These are phyloP conservation scores for Ganoderma multipileum DNA, from an alignment of 1,284 basidiomycete genomes.

Conservation along the genomic window DNA sequence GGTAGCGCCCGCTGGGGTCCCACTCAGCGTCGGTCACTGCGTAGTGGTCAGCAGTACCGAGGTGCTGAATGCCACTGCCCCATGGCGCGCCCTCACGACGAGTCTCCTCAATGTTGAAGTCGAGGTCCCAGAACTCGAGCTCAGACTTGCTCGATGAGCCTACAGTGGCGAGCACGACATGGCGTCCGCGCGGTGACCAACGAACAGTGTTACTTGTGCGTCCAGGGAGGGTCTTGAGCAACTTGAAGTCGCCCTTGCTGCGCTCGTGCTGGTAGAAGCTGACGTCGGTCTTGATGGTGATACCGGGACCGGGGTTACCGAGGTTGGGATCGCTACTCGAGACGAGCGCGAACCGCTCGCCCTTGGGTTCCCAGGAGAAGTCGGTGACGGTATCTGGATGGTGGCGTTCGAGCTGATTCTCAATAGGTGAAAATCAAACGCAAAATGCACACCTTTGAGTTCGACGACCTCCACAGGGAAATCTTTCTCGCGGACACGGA, in stretches of 20 bases:
- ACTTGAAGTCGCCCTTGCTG: constrained; percentile 93
- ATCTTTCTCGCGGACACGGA: constrained; percentile 97
- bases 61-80: constrained; percentile 87
- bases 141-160: constrained; percentile 96
- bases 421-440: neutral
- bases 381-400: constrained; percentile 90
- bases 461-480: constrained; percentile 98
- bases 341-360: constrained; percentile 95
- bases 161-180: constrained; percentile 95
- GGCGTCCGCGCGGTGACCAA: constrained; percentile 97
- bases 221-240: constrained; percentile 83
- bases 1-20: constrained; percentile 96
- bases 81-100: constrained; percentile 66
- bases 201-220: constrained; percentile 95
- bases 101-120: constrained; percentile 83
- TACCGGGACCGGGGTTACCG: constrained; percentile 87
- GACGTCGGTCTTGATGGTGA: constrained; percentile 95
- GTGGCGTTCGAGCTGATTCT: neutral
- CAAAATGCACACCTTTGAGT: constrained; percentile 75
- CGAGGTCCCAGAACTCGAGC: constrained; percentile 98
- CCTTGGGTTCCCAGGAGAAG: constrained; percentile 99
- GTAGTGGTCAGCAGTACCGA: constrained; percentile 95
- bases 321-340: constrained; percentile 95
- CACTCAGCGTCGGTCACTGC: constrained; percentile 98
- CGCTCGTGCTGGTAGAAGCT: constrained; percentile 97